Evolutionary conservation across 1,284 basidiomycete species (phyloP).

Genomic region (Cutaneotrichosporon sp.): DNA sequence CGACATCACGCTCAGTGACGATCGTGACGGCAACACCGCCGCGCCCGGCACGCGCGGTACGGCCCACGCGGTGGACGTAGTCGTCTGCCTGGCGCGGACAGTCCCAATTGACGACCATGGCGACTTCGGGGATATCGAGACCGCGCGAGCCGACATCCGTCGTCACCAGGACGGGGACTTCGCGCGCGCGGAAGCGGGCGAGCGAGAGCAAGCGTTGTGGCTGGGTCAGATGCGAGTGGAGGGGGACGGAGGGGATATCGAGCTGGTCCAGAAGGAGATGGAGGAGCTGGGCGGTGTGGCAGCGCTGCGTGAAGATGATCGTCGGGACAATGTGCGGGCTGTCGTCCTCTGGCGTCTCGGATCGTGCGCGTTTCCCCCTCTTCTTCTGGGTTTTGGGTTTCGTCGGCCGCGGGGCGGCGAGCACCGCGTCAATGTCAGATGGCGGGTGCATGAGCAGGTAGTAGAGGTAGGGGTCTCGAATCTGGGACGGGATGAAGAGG

Average conservation of each 20-base stretch:
- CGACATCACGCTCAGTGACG: conserved; percentile 90
- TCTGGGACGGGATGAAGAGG: conserved; percentile 89
- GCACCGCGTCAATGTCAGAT: conserved; percentile 61
- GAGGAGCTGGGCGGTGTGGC: conserved; percentile 85
- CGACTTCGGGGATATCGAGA: conserved; percentile 91
- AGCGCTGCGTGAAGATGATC: conserved; percentile 89
- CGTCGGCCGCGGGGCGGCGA: conserved; percentile 41
- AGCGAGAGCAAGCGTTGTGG: conserved; percentile 80
- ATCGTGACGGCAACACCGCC: conserved; percentile 89
- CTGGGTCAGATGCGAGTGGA: conserved; percentile 89
- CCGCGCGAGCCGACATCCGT: conserved; percentile 95
- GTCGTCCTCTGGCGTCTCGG: conserved; percentile 44
- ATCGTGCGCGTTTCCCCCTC: conserved; percentile 32
- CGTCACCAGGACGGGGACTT: conserved; percentile 87
- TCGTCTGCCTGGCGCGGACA: conserved; percentile 64
- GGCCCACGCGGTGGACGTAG: conserved; percentile 63
- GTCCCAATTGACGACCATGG: conserved; percentile 96
- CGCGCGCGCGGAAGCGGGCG: conserved; percentile 78
- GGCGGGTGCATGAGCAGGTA: conserved; percentile 86
- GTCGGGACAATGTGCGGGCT: conserved; percentile 71
- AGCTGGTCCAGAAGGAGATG: conserved; percentile 76
- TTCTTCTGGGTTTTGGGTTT: conserved; percentile 32
- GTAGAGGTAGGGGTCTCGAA: conserved; percentile 90
- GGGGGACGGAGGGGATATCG: conserved; percentile 76
- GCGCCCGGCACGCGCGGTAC: conserved; percentile 91